Conservation (phyloP, 2,329 filamentous ascomycete species). For the Orbilia ellipsospora region DNA sequence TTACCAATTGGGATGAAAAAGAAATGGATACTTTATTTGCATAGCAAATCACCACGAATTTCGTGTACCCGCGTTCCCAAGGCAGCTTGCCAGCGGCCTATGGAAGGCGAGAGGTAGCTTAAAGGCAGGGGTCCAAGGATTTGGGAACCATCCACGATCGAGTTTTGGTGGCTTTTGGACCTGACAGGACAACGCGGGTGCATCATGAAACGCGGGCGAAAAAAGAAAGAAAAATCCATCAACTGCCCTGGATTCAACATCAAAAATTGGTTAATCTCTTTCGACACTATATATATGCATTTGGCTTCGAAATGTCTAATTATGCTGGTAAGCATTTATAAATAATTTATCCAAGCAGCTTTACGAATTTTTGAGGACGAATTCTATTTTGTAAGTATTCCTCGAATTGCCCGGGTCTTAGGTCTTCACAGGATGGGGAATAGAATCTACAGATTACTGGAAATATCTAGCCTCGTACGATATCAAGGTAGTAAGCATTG, state of each 20-base stretch:
- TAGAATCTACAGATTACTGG: no score
- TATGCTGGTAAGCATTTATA: no score
- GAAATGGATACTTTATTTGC: slow-evolving; percentile 4
- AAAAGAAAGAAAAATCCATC: not conserved
- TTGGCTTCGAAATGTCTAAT: no score
- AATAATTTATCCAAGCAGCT: no score
- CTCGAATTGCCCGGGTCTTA: no score
- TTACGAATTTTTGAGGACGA: no score
- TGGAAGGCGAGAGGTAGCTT: slow-evolving; percentile 6
- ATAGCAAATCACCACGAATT: slow-evolving; percentile 19
- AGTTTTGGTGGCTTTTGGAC: slow-evolving; percentile 12
- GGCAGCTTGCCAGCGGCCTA: not conserved
- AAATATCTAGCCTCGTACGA: no score
- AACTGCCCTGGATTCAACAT: not conserved
- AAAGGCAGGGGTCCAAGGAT: slow-evolving; percentile 23
- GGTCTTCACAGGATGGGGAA: no score
- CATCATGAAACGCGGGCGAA: slow-evolving; percentile 44
- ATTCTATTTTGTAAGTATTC: no score
- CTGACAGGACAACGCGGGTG: slow-evolving; percentile 46
- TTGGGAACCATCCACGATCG: slow-evolving; percentile 26
- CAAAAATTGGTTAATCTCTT: no score
- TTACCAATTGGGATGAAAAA: slow-evolving; percentile 15
- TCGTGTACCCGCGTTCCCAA: slow-evolving; percentile 30
- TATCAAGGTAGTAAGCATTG: no score
- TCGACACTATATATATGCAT: no score